Base-by-base conservation (phyloP, 192 early-diverging fungal genomes). In the Glomus cerebriforme region DNA sequence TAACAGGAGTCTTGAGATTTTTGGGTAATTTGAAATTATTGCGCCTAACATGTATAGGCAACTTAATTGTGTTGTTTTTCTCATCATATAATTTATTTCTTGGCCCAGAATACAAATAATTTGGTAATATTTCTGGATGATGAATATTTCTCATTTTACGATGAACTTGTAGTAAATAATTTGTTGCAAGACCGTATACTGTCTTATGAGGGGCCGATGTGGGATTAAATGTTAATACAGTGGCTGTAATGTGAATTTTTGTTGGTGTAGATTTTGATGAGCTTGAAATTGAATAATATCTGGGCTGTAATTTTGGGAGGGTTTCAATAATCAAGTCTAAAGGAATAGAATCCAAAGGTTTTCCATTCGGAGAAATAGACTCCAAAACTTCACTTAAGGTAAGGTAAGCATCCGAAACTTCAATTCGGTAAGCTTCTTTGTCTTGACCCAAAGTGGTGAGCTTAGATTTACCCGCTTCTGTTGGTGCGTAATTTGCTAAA, bases 281-380 rank as follows among this genome's bases (percentile, higher is more conserved):
- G 13, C 96, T 97, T n/a, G 96, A 97, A 59, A 99, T 98, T 49
- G 96, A 97, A 83, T 99, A 99, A 85, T 97, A 96, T 24, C 98
- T 94, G 24, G 94, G 89, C 79, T 92, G 92, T 49, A 97, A 89
- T 43, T 93, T 92, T 62, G 93, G 88, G 22, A 96, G 87, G 15
- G 93, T 88, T 81, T 97, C 93, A 59, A 98, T 87, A 39, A 96
- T 86, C 29, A 95, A 87, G 77, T 91, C 92, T 72, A 96, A 87
- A 0, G 98, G 98, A 79, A 97, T 87, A 73, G 68, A 45, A 27
- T 87, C 85, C 35, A 85, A 86, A 15, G 83, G 81, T 45, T 80
- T 81, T 3, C 80, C 83, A 45, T 86, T 81, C 26, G 85, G 86
- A 29, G 88, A 84, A 75, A 93, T 91, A n/a, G 86, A 86, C 71